Percentiles rank a stretch among this genome's conserved stretches.
These are phyloP conservation scores for Immersiella caudata DNA, from an alignment of 495 filamentous ascomycete species.

Conservation along the genomic window DNA sequence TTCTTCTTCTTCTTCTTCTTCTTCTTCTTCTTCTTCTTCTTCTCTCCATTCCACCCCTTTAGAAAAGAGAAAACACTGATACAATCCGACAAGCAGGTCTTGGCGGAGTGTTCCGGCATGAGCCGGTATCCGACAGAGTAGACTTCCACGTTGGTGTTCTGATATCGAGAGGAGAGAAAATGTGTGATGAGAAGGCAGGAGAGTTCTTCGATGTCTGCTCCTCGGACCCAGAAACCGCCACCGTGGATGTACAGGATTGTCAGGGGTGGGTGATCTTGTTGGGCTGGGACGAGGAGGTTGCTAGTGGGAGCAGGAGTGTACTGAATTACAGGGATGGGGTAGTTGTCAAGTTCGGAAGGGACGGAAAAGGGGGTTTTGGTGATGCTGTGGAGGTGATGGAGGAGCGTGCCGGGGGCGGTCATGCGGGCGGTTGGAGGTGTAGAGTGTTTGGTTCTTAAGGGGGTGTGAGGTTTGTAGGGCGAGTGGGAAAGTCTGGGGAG, in stretches of 20 bases:
- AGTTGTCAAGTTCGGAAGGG: slow-evolving; percentile 10
- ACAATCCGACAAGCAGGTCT: slow-evolving; percentile 34
- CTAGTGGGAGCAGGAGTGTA: not conserved
- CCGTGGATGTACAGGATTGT: slow-evolving; percentile 40
- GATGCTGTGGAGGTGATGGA: slow-evolving; percentile 17
- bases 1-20: not conserved
- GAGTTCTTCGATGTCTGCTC: slow-evolving; percentile 38
- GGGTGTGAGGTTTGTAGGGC: not conserved
- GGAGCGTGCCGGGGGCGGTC: slow-evolving; percentile 13
- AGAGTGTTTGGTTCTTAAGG: slow-evolving; percentile 18
- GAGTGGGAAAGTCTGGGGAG: not conserved
- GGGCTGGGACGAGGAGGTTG: not conserved
- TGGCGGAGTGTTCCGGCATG: slow-evolving; percentile 30
- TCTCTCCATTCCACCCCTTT: too few relatives aligned
- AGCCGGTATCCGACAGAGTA: slow-evolving; percentile 38
- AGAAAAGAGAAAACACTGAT: slow-evolving; percentile 23
- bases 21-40: not conserved
- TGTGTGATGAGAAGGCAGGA: slow-evolving; percentile 36
- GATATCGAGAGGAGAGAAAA: not conserved
- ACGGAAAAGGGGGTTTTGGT: slow-evolving; percentile 10
- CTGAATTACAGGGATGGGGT: not conserved
- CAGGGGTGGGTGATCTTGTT: not conserved
- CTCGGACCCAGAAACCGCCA: slow-evolving; percentile 36
- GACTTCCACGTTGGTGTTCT: slow-evolving; percentile 8
- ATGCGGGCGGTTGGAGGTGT: slow-evolving; percentile 21